Conservation (phyloP, 2,329 filamentous ascomycete species). For the Coniochaeta sp. region DNA sequence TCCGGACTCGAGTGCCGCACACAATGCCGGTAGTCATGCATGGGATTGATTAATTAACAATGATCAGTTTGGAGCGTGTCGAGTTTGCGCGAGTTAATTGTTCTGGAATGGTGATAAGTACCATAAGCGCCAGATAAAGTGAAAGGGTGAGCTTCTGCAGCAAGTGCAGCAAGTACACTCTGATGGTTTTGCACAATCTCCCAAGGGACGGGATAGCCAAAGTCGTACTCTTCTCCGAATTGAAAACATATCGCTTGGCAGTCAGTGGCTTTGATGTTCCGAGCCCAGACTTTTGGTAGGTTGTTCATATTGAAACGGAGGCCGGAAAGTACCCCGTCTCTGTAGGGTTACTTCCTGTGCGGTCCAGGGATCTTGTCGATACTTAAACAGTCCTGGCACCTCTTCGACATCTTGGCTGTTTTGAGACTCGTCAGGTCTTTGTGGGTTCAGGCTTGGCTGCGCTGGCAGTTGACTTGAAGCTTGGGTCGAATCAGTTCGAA, state of each 20-base stretch:
- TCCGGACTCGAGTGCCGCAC: background rate
- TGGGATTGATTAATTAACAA: background rate
- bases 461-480: background rate
- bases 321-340: background rate
- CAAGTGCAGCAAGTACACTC: too few species aligned
- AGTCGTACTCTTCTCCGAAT: background rate
- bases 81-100: background rate
- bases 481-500: background rate
- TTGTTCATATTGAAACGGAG: background rate
- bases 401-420: slow-evolving; percentile 11
- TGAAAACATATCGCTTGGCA: background rate
- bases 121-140: too few species aligned
- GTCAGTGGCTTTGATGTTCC: background rate
- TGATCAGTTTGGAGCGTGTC: background rate
- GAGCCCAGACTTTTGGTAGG: background rate
- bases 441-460: slow-evolving; percentile 4
- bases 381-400: slow-evolving; percentile 5
- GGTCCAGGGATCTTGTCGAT: background rate
- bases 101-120: too few species aligned
- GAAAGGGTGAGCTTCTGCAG: too few species aligned
- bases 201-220: background rate
- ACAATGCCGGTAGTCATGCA: slow-evolving; percentile 1
- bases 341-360: background rate
- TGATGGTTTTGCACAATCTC: background rate
- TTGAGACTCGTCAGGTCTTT: slow-evolving; percentile 7